Evolutionary conservation across 2,329 filamentous ascomycete species (phyloP).

Genomic region (Penicillium sp.): DNA sequence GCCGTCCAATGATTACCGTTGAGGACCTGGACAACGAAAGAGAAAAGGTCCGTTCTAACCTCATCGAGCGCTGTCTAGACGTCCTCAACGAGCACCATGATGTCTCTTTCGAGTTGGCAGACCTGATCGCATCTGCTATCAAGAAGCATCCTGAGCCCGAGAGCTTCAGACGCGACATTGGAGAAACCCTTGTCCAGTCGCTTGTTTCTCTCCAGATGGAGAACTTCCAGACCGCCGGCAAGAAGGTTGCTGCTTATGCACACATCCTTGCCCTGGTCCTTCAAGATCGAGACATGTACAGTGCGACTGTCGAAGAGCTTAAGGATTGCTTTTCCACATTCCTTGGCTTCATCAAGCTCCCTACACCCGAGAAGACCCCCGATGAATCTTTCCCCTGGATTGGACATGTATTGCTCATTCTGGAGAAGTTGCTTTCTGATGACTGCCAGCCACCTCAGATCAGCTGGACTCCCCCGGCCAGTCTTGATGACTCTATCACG

Average conservation of each 20-base stretch:
- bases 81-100: constrained; percentile 84
- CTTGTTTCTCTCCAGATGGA: constrained; percentile 66
- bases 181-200: constrained; percentile 77
- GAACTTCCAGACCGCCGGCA: constrained; percentile 54
- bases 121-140: constrained; percentile 74
- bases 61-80: constrained; percentile 88
- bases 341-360: constrained; percentile 72
- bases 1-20: constrained; percentile 52
- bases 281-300: constrained; percentile 78
- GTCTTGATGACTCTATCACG: constrained; percentile 44
- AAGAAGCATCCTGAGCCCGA: constrained; percentile 59
- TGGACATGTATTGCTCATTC: constrained; percentile 80
- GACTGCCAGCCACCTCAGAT: constrained; percentile 78
- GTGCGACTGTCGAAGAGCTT: constrained; percentile 69
- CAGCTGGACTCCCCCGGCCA: constrained; percentile 62
- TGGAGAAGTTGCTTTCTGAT: constrained; percentile 86
- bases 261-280: constrained; percentile 86
- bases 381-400: constrained; percentile 92
- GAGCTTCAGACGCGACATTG: constrained; percentile 68
- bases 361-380: constrained; percentile 57
- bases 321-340: constrained; percentile 74
- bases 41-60: constrained; percentile 65
- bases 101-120: constrained; percentile 85
- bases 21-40: constrained; percentile 79
- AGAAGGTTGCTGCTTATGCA: constrained; percentile 84